phyloP scores from a whole-genome alignment of 2,329 filamentous ascomycete genomes.

The Xylariaceae sp. region DNA sequence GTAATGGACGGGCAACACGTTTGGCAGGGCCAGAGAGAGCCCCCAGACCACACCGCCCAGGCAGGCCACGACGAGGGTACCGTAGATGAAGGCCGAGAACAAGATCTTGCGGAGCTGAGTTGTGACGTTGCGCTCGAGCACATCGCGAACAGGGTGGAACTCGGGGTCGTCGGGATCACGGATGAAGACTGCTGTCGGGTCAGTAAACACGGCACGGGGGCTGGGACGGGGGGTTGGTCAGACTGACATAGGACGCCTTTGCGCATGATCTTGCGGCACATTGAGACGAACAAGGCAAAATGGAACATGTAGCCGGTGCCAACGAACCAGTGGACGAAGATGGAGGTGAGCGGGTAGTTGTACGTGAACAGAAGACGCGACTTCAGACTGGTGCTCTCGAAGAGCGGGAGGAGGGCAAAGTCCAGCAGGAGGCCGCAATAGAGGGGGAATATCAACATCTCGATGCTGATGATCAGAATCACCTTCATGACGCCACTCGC shows the following conservation, averaged over 20 bases:
- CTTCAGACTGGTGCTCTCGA: conserved; percentile 69
- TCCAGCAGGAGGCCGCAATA: conserved; percentile 93
- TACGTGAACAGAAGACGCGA: conserved; percentile 73
- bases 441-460: conserved; percentile 95
- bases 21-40: conserved; percentile 58
- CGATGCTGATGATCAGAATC: conserved; percentile 95
- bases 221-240: background rate
- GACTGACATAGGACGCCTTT: conserved; percentile 79
- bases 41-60: conserved; percentile 94
- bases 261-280: conserved; percentile 97
- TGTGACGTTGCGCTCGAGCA: conserved; percentile 83
- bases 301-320: conserved; percentile 99
- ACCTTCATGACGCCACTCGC: conserved; percentile 97
- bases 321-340: conserved; percentile 98
- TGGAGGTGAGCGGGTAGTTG: conserved; percentile 75
- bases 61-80: conserved; percentile 84
- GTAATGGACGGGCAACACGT: conserved; percentile 85
- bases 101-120: conserved; percentile 94
- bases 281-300: conserved; percentile 95
- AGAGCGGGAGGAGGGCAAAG: conserved; percentile 78
- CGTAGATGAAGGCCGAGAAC: conserved; percentile 93
- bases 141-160: conserved; percentile 94
- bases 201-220: conserved; percentile 15
- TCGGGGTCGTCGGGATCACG: conserved; percentile 96
- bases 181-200: conserved; percentile 66